These are phyloP conservation scores for Microdochium trichocladiopsis DNA, from an alignment of 2,329 filamentous ascomycete genomes.

Conservation along the genomic window DNA sequence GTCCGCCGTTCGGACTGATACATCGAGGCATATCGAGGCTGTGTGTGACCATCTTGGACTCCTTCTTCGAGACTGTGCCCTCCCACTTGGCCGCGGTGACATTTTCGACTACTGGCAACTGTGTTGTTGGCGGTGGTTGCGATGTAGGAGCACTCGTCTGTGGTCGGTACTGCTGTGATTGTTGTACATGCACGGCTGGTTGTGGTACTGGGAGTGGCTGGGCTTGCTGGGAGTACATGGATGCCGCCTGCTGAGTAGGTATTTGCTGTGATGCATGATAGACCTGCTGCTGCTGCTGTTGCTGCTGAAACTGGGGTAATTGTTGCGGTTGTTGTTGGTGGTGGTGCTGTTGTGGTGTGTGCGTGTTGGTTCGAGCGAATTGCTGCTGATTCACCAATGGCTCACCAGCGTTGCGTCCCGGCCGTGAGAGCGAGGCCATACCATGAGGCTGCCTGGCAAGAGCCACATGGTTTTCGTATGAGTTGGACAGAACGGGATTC, in stretches of 20 bases:
- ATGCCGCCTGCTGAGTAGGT: conserved; percentile 8
- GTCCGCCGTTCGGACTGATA: conserved; percentile 70
- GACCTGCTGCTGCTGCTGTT: conserved; percentile 1
- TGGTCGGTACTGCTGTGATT: conserved; percentile 3
- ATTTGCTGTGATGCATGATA: background rate
- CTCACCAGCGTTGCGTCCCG: conserved; percentile 25
- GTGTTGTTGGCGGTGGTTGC: conserved; percentile 27
- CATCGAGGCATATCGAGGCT: conserved; percentile 67
- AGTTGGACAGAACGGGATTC: conserved; percentile 30
- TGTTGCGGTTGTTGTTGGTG: conserved; percentile 2
- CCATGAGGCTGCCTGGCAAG: conserved; percentile 29
- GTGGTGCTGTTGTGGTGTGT: conserved; percentile 21
- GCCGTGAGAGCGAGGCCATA: conserved; percentile 23
- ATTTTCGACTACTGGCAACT: conserved; percentile 24
- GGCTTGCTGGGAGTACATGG: conserved; percentile 3
- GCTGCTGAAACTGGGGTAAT: conserved; percentile 1
- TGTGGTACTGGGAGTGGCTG: background rate
- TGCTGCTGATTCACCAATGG: conserved; percentile 12
- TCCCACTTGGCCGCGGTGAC: conserved; percentile 17
- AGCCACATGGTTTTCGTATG: conserved; percentile 36
- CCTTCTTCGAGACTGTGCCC: conserved; percentile 24
- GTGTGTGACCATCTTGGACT: conserved; percentile 43
- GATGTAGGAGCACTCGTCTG: conserved; percentile 13
- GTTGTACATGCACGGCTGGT: conserved; percentile 8
- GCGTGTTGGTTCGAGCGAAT: conserved; percentile 15